Evolutionary conservation across 2,329 filamentous ascomycete genomes (phyloP), one percentile per base, ranked within the genome.

Genomic region (Pseudocercospora pini-densiflorae): DNA sequence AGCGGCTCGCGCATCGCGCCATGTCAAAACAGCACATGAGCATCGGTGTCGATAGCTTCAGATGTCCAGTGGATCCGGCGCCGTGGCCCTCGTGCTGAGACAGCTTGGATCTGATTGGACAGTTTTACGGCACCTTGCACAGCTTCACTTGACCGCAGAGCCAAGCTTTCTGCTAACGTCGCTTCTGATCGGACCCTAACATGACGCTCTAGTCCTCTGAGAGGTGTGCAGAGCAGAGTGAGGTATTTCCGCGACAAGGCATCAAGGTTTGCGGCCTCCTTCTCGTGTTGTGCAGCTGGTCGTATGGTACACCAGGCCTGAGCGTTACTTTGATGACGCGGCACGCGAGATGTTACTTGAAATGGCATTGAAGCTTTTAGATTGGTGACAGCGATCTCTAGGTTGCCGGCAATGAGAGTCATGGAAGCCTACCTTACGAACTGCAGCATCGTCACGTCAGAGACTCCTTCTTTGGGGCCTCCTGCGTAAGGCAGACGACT

Each of bases 21-120:
- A 51, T 23, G 51, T 54, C 24, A 24, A 29, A 54, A 29, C 51
- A 8, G 51, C 51, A 54, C 51, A 54, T 54, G 51, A 54, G 51
- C 51, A 54, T 54, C 51, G 24, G 10, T 5, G 3, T 27, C 9
- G 9, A n/a, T n/a, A 27, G 23, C 51, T 14, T 53, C 5, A 6
- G 12, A 24, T n/a, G 51, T n/a, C 51, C 51, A 55, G 23, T 55
- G 51, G 12, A 55, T 55, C 51, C 27, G 16, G 51, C 12, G 23
- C 27, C 23, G 8, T n/a, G 51, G 16, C 16, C 27, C 23, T 27
- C 51, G 51, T 55, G 51, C 33, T 55, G 40, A 19, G 5, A 43
- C 40, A n/a, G 40, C 16, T 8, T 6, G 40, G 7, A 43, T 1
- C 6, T 43, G 40, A 43, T 43, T 43, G 40, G 40, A n/a, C 16